Evolutionary conservation across 2,329 filamentous ascomycete species (phyloP), one percentile per base, ranked within the genome.

Genomic region (Arthroderma sp.): DNA sequence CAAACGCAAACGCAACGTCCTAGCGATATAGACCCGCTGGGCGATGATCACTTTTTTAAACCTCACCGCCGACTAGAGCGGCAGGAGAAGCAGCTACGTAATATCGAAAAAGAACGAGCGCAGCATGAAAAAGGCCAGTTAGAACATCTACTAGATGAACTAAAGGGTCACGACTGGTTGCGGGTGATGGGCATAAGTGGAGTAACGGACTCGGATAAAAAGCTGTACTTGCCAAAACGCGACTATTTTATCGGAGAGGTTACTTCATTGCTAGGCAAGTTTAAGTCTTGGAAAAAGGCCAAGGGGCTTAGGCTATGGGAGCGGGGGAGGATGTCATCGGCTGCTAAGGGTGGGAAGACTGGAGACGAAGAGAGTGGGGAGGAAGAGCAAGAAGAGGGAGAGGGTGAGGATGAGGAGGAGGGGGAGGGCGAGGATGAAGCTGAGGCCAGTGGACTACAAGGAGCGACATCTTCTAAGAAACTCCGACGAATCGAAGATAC

Each of bases 101-200:
- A 81, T 53, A 80, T 81, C 45, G 78, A 82, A 55, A 74, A 75
- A 49, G 78, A 81, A 57, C 67, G 75, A 32, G 77, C 77, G 4
- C 77, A 79, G 65, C 77, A 81, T 56, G 77, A 81, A 52, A 80
- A 81, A 52, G 71, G 74, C 39, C 75, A 80, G 52, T 62, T 81
- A n/a, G 77, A 81, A 49, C 69, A 77, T 5, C 64, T 81, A 10
- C 72, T 95, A 5, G 86, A 91, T 44, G 86, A 86, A 11, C 73
- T 98, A 1, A 83, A 86, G 59, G 85, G 89, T 2, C 85, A 84
- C 47, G 91, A 96, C 62, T 98, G 91, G 91, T 71, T 95, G 46
- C 81, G 84, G 49, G 77, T 88, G 3, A 87, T 98, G 79, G 91
- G 89, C 28, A 82, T 96, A 31, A 89, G 80, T 51, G 85, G 75